Evolutionary conservation across 2,329 filamentous ascomycete species (phyloP).

Genomic region (Ceratocystiopsis brevicomis): DNA sequence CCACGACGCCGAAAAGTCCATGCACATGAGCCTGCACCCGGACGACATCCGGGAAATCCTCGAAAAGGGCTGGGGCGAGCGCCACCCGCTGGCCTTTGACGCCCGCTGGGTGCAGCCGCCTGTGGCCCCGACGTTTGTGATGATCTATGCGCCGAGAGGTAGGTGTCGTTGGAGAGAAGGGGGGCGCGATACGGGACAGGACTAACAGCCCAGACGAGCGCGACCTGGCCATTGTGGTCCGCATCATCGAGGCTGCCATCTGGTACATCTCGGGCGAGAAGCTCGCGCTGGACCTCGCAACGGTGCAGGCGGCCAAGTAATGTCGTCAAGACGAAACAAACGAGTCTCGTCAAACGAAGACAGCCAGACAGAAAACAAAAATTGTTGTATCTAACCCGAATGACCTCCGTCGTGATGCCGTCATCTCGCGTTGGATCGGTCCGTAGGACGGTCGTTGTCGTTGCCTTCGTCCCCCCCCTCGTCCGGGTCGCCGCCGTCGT

Average conservation of each 20-base stretch:
- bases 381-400: no score
- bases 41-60: slow-evolving; percentile 56
- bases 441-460: no score
- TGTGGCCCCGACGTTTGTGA: slow-evolving; percentile 55
- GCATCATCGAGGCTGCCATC: slow-evolving; percentile 54
- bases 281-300: slow-evolving; percentile 14
- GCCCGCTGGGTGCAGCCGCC: slow-evolving; percentile 47
- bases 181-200: not conserved
- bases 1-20: slow-evolving; percentile 54
- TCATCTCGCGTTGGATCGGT: no score
- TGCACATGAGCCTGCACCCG: slow-evolving; percentile 68
- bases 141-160: slow-evolving; percentile 63
- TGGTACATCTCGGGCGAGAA: slow-evolving; percentile 41
- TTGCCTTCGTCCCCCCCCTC: no score
- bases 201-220: slow-evolving; percentile 26
- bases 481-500: not conserved
- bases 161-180: slow-evolving; percentile 7
- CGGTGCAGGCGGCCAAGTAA: not conserved
- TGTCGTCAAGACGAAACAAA: slow-evolving; percentile 11
- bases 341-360: no score
- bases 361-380: not conserved
- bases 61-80: slow-evolving; percentile 61
- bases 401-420: no score
- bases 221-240: slow-evolving; percentile 47
- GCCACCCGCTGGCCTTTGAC: slow-evolving; percentile 41